These are phyloP conservation scores for Ceratobasidium papillatum DNA, from an alignment of 1,284 basidiomycete species.

Conservation along the genomic window DNA sequence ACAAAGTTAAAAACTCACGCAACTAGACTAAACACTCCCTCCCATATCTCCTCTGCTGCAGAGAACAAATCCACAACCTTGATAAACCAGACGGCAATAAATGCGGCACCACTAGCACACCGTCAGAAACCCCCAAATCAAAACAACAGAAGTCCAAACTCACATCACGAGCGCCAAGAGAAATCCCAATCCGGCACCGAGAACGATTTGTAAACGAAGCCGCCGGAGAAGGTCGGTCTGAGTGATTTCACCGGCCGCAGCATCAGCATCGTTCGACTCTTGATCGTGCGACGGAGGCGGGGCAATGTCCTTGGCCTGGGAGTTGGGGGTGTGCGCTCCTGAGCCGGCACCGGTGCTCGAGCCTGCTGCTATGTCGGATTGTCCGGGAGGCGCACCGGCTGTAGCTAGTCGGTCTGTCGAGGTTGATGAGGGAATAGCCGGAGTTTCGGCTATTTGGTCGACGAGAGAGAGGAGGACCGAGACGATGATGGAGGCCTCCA, in stretches of 20 bases:
- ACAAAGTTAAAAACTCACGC: conserved; percentile 55
- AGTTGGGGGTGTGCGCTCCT: conserved; percentile 15
- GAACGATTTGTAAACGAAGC: conserved; percentile 53
- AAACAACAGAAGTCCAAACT: conserved; percentile 47
- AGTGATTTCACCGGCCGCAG: conserved; percentile 65
- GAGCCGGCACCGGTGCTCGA: conserved; percentile 12
- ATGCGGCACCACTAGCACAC: conserved; percentile 63
- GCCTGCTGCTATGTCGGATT: conserved; percentile 18
- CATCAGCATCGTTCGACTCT: background rate
- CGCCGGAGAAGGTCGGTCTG: conserved; percentile 60
- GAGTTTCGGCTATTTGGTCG: conserved; percentile 68
- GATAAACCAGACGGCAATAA: conserved; percentile 84
- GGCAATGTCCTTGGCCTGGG: conserved; percentile 10
- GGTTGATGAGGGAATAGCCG: conserved; percentile 47
- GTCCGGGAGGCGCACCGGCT: conserved; percentile 37
- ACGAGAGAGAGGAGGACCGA: conserved; percentile 87
- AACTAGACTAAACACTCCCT: conserved; percentile 82
- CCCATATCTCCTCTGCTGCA: conserved; percentile 69
- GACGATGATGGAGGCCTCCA: conserved; percentile 89
- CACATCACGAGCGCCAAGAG: conserved; percentile 33
- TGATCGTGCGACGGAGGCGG: background rate
- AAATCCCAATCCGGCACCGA: conserved; percentile 50
- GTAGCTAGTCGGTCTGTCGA: conserved; percentile 50
- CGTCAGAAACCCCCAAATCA: conserved; percentile 53
- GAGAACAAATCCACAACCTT: conserved; percentile 72